Evolutionary conservation across 2,329 filamentous ascomycete genomes (phyloP), one percentile per base, ranked within the genome.

Genomic region (Grosmannia clavigera): DNA sequence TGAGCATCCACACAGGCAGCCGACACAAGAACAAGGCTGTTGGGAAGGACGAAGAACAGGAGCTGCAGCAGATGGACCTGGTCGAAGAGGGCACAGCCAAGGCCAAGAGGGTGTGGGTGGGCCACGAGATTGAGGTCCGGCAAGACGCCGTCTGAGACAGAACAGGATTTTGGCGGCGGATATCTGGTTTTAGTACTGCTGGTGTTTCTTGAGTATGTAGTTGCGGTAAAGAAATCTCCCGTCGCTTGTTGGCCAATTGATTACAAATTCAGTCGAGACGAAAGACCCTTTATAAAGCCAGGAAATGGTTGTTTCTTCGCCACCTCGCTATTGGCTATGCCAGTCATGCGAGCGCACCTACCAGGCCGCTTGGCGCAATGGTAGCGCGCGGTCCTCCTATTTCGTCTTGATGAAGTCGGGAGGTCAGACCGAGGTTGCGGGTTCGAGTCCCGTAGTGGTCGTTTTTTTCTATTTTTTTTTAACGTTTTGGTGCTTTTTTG

Each of bases 311-410:
- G 9, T 52, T 53, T 14, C 59, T 50, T 52, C 59, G 63, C 60
- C 46, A 61, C 56, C 27, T 62, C 61, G 64, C 61, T 61, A 64
- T 64, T 65, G 63, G 61, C 60, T 62, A 60, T 58, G 60, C 50
- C 55, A 53, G 27, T n/a, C 16, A 12, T n/a, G 29, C 43, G 43
- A n/a, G 7, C 6, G n/a, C 22, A 56, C 16, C 60, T 61, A 52
- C 57, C n/a, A 63, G 64, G 64, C 64, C 64, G 62, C 63, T 66
- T 66, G 64, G 64, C 64, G 64, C 64, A 66, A 66, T 66, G 64
- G 64, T 66, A 66, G 64, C 64, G 64, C 64, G 64, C 64, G 64
- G 64, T 66, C 64, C 64, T 66, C 64, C 64, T 66, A 66, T 66
- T 66, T 65, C 62, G 60, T 60, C 60, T 51, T 59, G 59, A 52